Evolutionary conservation across 2,329 filamentous ascomycete species (phyloP), one percentile per base, ranked within the genome.

Genomic region (Dothideomycetes sp.): DNA sequence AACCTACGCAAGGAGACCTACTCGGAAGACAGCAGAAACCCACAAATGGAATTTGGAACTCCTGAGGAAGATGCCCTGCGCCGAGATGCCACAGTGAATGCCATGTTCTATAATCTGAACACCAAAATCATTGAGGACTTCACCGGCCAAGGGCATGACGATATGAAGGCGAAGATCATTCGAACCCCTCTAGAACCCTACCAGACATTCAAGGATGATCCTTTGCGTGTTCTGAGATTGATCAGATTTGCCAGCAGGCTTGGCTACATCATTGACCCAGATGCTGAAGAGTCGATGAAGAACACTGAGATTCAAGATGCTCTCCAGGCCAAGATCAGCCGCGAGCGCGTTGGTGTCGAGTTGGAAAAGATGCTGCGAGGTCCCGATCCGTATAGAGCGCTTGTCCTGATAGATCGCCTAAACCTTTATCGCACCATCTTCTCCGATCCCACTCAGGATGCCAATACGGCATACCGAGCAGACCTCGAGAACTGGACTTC

Each of bases 1-100:
- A 98, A 96, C 57, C 67, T 96, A 34, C 75, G 89, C 34, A 93
- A 87, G 56, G 91, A 96, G 63, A 88, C 81, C 1, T 96, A 96
- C 52, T 74, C 79, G 1, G 80, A 85, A n/a, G 78, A 91, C 44
- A 94, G 84, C 54, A 77, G 91, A 27, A 94, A 93, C 52, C 89
- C 89, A 1, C 73, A 85, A 51, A 83, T 96, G 72, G 87, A 94
- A 57, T 95, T 95, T 59, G 91, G 89, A 4, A 94, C 86, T 0
- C 81, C 89, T 1, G 73, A 84, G 56, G 87, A 98, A 59, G 89
- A 98, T 61, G 89, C 89, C 2, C 58, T 87, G 49, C 79, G 89
- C 16, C 78, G 89, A 35, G 89, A 98, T 66, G 88, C 89, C 16
- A 95, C 87, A 0, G 79, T 96, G 45, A 98, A 98, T 57, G 86